Evolutionary conservation across 345 rosid genomes (phyloP).

Genomic region (Alliaria petiolata): DNA sequence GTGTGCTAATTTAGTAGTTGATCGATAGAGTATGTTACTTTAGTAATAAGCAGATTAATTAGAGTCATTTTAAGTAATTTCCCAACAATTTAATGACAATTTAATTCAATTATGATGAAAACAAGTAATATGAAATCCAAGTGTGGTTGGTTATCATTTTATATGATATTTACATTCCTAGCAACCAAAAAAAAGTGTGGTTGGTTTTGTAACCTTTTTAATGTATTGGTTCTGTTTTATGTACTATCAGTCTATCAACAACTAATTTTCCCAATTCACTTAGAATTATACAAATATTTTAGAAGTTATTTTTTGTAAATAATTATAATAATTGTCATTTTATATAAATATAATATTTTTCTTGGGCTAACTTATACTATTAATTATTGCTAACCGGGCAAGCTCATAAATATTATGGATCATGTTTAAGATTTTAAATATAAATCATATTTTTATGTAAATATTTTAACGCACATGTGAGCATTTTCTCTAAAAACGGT

Average conservation of each 20-base stretch:
- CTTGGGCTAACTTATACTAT: background rate
- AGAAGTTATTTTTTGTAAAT: too few relatives aligned
- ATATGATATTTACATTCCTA: too few relatives aligned
- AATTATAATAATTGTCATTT: too few relatives aligned
- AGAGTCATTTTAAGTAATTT: too few relatives aligned
- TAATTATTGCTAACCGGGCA: background rate
- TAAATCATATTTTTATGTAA: too few relatives aligned
- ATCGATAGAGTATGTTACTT: too few relatives aligned
- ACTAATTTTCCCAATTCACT: background rate
- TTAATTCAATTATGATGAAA: background rate
- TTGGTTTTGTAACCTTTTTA: background rate
- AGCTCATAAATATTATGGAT: background rate
- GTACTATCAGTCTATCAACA: background rate
- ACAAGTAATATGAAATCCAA: background rate
- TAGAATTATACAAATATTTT: too few relatives aligned
- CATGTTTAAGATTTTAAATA: background rate
- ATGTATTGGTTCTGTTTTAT: background rate
- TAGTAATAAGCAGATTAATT: too few relatives aligned
- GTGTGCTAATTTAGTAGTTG: too few relatives aligned
- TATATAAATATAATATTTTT: too few relatives aligned
- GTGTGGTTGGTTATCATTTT: conserved; percentile 16
- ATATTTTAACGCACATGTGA: background rate
- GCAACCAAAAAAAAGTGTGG: too few relatives aligned
- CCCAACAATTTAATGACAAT: too few relatives aligned
- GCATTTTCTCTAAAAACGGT: background rate